These are phyloP conservation scores for Lipomyces yamanashiensis DNA, from an alignment of 805 yeast species.

Conservation along the genomic window DNA sequence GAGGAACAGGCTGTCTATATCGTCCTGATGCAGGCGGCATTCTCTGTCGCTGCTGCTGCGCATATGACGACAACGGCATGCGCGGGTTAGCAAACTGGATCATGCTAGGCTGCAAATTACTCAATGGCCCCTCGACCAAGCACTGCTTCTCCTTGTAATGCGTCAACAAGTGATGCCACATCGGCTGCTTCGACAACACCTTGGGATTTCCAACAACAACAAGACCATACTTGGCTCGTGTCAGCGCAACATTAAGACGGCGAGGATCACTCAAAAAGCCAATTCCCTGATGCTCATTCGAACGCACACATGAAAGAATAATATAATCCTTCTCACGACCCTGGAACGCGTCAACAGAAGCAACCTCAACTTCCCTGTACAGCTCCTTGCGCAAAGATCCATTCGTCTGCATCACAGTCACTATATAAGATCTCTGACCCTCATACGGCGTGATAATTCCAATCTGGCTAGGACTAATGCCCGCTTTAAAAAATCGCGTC, in stretches of 20 bases:
- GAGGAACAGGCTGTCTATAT: too few species aligned
- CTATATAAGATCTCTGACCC: slow-evolving; percentile 84
- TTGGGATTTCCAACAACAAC: slow-evolving; percentile 83
- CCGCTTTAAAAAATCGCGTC: slow-evolving; percentile 72
- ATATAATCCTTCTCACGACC: slow-evolving; percentile 87
- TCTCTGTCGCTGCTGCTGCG: slow-evolving; percentile 15
- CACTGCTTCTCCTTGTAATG: slow-evolving; percentile 86
- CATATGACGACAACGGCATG: slow-evolving; percentile 21
- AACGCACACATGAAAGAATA: slow-evolving; percentile 78
- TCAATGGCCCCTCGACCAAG: slow-evolving; percentile 87
- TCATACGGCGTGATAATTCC: slow-evolving; percentile 95
- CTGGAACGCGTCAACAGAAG: slow-evolving; percentile 94
- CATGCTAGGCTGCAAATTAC: slow-evolving; percentile 72
- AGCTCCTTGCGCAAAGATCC: slow-evolving; percentile 68
- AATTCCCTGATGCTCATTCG: slow-evolving; percentile 72
- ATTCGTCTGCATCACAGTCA: slow-evolving; percentile 75
- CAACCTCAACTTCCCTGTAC: slow-evolving; percentile 78
- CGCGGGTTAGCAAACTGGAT: slow-evolving; percentile 50
- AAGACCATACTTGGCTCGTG: slow-evolving; percentile 84
- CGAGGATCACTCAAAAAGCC: slow-evolving; percentile 87
- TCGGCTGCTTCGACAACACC: slow-evolving; percentile 65
- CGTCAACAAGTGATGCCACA: slow-evolving; percentile 78
- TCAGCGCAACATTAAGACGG: slow-evolving; percentile 85
- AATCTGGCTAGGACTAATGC: slow-evolving; percentile 77
- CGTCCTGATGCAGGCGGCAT: too few species aligned